phyloP scores from a whole-genome alignment of 306 rosid species.

The Prunus fruticosa region DNA sequence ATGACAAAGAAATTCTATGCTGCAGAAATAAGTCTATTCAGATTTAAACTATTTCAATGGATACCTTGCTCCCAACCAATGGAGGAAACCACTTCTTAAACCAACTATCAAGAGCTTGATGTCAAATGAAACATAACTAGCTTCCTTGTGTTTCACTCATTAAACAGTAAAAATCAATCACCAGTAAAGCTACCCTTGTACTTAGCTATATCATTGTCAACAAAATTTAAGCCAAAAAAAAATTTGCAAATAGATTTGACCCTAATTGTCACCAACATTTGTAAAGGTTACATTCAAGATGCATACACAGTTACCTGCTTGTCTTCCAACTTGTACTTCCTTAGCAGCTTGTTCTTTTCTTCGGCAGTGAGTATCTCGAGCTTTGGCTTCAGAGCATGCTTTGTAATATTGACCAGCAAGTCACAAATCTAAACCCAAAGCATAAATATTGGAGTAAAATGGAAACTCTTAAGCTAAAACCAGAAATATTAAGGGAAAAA shows the following conservation, averaged over 20 bases:
- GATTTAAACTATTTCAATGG: background rate
- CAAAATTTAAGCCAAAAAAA: background rate
- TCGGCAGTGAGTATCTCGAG: constrained; percentile 33
- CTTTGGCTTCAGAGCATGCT: constrained; percentile 46
- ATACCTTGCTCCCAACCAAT: background rate
- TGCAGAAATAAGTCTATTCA: too few relatives aligned
- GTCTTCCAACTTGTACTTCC: constrained; percentile 32
- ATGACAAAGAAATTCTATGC: too few relatives aligned
- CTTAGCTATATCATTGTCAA: background rate
- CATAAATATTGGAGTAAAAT: background rate
- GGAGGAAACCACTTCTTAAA: background rate
- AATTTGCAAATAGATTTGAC: background rate
- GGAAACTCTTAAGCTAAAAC: background rate
- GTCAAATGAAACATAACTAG: background rate
- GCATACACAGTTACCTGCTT: constrained; percentile 34
- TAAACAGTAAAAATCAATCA: background rate
- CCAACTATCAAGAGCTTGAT: background rate
- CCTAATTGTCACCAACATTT: background rate
- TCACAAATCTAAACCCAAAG: constrained; percentile 35
- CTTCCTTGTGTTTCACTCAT: background rate
- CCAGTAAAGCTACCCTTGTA: too few relatives aligned
- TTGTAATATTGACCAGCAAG: constrained; percentile 44
- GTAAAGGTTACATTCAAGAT: background rate
- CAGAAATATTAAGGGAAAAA: background rate
- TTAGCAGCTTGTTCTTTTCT: constrained; percentile 37